Conservation (phyloP, 257 asterid species). For the Solanum neorickii region DNA sequence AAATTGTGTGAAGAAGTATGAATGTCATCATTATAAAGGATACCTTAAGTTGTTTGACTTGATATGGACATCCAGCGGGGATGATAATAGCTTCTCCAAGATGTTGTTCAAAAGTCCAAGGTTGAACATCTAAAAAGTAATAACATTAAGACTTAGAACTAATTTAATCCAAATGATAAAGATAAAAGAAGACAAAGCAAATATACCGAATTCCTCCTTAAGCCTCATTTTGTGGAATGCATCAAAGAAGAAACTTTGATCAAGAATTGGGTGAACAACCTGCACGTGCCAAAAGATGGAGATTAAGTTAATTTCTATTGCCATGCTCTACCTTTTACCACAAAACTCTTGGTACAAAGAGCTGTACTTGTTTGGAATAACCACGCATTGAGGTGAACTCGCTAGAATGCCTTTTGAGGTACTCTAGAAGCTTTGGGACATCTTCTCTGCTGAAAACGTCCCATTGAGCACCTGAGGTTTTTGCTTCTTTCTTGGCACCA, state of each 20-base stretch:
- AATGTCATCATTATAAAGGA: background rate
- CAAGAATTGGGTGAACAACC: conserved; percentile 86
- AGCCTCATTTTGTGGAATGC: conserved; percentile 87
- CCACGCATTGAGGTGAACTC: conserved; percentile 48
- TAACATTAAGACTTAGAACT: background rate
- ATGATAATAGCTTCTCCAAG: conserved; percentile 86
- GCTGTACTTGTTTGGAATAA: conserved; percentile 43
- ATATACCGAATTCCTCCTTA: conserved; percentile 89
- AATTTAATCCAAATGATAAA: background rate
- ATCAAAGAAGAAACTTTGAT: conserved; percentile 69
- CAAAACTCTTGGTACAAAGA: background rate
- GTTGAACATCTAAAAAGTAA: conserved; percentile 53
- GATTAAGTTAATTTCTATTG: background rate
- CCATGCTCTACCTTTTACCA: background rate
- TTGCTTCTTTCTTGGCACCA: conserved; percentile 25
- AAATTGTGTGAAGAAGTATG: background rate
- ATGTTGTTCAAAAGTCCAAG: conserved; percentile 82
- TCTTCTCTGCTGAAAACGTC: conserved; percentile 81
- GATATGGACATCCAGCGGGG: conserved; percentile 99
- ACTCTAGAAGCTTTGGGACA: conserved; percentile 76
- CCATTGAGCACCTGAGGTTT: conserved; percentile 85
- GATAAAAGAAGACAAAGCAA: background rate
- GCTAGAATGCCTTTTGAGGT: conserved; percentile 56
- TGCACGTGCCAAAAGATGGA: conserved; percentile 9
- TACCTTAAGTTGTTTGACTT: conserved; percentile 74